Evolutionary conservation across 345 rosid genomes (phyloP), one percentile per base, ranked within the genome.

Genomic region (Camelina sativa): DNA sequence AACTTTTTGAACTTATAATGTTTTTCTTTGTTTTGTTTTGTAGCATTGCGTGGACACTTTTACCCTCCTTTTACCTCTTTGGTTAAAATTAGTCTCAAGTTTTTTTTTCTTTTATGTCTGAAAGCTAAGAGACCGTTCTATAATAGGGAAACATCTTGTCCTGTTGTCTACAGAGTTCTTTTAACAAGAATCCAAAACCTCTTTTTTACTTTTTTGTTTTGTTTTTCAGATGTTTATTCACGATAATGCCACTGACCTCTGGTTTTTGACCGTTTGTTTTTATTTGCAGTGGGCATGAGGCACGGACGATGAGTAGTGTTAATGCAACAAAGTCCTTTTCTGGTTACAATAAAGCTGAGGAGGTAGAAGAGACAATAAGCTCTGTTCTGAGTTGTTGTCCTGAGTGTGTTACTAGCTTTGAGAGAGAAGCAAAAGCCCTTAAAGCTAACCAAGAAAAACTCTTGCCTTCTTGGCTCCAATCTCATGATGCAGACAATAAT

Each of bases 391-490:
- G 38, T 56, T 84, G 89, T 78, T 93, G 97, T 75, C 80, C 80
- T 52, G 92, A 91, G 62, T 93, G 98, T 84, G 83, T 72, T 66
- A 73, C 84, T 35, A 83, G 83, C 74, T 93, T 78, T 51, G 93
- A 89, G 67, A 88, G 80, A 69, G 97, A 93, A 81, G 88, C 86
- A 23, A 84, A 81, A 44, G 11, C 80, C 7, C 77, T 93, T 50
- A 86, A 82, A 65, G 80, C 87, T 53, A 75, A 59, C 38, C 86
- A 80, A 41, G 78, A 84, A 17, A 88, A 86, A 23, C 80, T 77
- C 40, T 76, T 87, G 75, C 97, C 91, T 64, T 55, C 83, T 69
- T 91, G 98, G 97, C 87, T 88, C 41, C 91, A 84, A 60, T 58
- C 81, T 66, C 64, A 78, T 40, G 80, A 84, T 61, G 76, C 65